phyloP scores from a whole-genome alignment of 768 basidiomycete species.

The Glaciozyma antarctica region DNA sequence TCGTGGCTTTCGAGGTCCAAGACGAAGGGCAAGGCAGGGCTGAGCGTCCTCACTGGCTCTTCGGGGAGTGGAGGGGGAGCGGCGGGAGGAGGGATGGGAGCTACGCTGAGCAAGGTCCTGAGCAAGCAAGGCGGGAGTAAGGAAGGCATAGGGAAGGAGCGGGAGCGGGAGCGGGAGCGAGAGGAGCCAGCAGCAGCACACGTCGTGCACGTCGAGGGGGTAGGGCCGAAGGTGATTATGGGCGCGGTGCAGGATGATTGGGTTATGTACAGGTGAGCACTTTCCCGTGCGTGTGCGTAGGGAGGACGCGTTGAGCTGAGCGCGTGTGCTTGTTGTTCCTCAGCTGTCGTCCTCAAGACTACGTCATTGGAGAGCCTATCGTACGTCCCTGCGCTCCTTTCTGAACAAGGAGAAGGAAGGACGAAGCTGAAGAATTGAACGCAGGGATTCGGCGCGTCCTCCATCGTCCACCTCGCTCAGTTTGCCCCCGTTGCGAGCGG shows the following conservation, averaged over 20 bases:
- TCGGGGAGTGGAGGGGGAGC: not conserved
- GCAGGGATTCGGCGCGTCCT: conserved; percentile 75
- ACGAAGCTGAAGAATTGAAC: not conserved
- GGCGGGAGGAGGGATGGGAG: no score
- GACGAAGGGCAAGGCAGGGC: not conserved
- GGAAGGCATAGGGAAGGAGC: not conserved
- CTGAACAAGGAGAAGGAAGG: not conserved
- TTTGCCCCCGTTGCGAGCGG: conserved; percentile 46
- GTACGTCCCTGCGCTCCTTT: not conserved
- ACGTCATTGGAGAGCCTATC: not conserved
- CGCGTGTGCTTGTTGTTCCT: not conserved
- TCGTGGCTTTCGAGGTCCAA: no score
- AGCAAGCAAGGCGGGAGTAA: not conserved
- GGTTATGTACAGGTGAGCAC: not conserved
- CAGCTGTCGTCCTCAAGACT: not conserved
- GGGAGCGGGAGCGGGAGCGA: not conserved
- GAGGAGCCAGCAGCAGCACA: not conserved
- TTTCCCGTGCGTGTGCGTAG: not conserved
- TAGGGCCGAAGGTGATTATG: not conserved
- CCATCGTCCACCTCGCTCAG: conserved; percentile 71
- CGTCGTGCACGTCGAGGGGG: not conserved
- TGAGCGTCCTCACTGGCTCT: not conserved
- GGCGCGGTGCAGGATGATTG: not conserved
- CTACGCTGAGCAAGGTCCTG: no score
- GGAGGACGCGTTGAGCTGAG: not conserved